phyloP scores from a whole-genome alignment of 306 rosid species.

The Citrullus mucosospermus region DNA sequence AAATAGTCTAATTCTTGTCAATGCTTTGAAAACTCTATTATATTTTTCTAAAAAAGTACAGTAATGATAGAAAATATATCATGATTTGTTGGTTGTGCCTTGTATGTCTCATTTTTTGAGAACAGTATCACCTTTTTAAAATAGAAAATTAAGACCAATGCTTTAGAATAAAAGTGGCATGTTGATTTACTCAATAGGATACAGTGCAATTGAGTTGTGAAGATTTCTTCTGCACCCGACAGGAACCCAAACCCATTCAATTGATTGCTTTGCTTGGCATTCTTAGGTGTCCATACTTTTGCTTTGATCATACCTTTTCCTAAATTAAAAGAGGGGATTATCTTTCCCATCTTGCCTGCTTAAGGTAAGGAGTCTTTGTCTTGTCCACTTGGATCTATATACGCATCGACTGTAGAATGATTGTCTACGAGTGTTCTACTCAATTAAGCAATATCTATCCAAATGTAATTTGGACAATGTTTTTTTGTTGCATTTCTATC shows the following conservation, averaged over 20 bases:
- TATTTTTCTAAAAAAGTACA: neutral
- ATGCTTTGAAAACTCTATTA: neutral
- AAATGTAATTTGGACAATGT: too few species aligned
- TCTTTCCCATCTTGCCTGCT: neutral
- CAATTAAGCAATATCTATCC: too few species aligned
- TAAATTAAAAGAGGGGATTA: neutral
- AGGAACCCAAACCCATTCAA: neutral
- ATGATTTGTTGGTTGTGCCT: slow-evolving; percentile 2
- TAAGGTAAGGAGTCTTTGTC: neutral
- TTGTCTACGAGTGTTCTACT: too few species aligned
- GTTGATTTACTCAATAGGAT: neutral
- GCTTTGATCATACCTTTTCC: neutral
- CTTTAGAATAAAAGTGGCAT: neutral
- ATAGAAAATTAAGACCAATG: neutral
- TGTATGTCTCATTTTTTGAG: neutral
- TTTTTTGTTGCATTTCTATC: too few species aligned
- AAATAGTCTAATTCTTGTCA: neutral
- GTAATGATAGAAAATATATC: neutral
- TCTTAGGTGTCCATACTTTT: neutral
- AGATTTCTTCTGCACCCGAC: neutral
- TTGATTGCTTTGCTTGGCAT: neutral
- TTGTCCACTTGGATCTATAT: too few species aligned
- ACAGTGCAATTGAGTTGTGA: neutral
- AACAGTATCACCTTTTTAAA: neutral
- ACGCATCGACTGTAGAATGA: too few species aligned